These are phyloP conservation scores for Penicillium nordicum DNA, from an alignment of 2,329 filamentous ascomycete species.

Conservation along the genomic window DNA sequence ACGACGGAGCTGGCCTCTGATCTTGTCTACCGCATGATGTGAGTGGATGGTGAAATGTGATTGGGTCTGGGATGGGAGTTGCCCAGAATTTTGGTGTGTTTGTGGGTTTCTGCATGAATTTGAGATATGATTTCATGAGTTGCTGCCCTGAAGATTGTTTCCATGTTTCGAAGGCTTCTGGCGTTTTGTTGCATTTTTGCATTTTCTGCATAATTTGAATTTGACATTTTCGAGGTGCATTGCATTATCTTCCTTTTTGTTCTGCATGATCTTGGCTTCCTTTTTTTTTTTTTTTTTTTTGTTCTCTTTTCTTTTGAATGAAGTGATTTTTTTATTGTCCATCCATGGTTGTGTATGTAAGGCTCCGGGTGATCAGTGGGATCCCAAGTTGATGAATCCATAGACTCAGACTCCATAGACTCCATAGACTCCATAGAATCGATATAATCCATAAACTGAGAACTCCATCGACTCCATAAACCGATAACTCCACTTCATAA, in stretches of 20 bases:
- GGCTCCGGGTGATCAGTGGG: background rate
- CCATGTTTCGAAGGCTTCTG: background rate
- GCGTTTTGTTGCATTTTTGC: conserved; percentile 10
- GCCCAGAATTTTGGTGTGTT: background rate
- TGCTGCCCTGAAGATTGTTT: conserved; percentile 1
- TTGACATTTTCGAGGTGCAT: conserved; percentile 11
- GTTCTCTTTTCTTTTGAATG: background rate
- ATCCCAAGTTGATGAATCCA: background rate
- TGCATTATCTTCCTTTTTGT: conserved; percentile 13
- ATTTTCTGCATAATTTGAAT: conserved; percentile 12
- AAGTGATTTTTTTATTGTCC: background rate
- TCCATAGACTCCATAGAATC: background rate
- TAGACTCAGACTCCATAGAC: background rate
- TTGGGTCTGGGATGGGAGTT: background rate
- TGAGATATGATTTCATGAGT: conserved; percentile 13
- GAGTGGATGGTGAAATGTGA: conserved; percentile 10
- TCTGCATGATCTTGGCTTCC: conserved; percentile 1
- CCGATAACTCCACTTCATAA: too few species aligned
- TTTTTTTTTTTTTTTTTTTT: background rate
- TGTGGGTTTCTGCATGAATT: conserved; percentile 6
- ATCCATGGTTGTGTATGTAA: background rate
- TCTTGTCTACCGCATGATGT: conserved; percentile 43
- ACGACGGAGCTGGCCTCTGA: conserved; percentile 42
- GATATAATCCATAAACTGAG: background rate
- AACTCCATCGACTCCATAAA: too few species aligned